A percentile compares a stretch with the other conserved stretches of the same genome.
Conservation (phyloP, 108 stramenopile genomes). For the Nitzschia inconspicua region DNA sequence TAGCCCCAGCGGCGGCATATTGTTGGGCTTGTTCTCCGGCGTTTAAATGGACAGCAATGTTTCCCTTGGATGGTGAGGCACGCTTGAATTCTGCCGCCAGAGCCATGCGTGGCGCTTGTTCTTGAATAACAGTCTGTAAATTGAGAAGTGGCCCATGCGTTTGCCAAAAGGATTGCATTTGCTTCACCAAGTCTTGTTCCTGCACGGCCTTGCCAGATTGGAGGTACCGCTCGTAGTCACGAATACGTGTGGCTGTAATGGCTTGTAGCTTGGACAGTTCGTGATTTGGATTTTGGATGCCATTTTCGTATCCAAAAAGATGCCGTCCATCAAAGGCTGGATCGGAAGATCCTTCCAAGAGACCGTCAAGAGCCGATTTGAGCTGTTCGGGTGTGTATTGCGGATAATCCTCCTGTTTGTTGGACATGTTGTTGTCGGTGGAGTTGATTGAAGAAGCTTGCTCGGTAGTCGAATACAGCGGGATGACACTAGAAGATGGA, state of each 20-base stretch:
- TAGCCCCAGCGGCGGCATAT: constrained; percentile 89
- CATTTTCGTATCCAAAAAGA: constrained; percentile 43
- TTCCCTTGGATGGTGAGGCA: constrained; percentile 93
- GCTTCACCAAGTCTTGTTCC: constrained; percentile 17
- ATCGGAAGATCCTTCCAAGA: constrained; percentile 38
- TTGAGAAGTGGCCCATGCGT: constrained; percentile 60
- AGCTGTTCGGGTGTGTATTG: constrained; percentile 52
- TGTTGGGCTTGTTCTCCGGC: constrained; percentile 80
- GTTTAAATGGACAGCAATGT: constrained; percentile 65
- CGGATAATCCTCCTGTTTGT: background rate
- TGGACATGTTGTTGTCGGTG: background rate
- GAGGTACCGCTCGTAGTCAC: constrained; percentile 54
- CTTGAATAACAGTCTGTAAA: constrained; percentile 55
- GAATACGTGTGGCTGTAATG: constrained; percentile 70
- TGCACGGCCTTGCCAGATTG: background rate
- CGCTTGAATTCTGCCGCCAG: constrained; percentile 99
- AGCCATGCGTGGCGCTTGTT: constrained; percentile 69
- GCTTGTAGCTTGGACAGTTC: constrained; percentile 78
- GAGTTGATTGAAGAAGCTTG: background rate
- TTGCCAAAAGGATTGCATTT: constrained; percentile 45
- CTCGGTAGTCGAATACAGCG: constrained; percentile 6
- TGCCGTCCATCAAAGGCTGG: constrained; percentile 50
- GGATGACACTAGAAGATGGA: background rate
- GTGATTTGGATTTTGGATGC: constrained; percentile 50
- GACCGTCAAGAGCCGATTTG: constrained; percentile 43